Evolutionary conservation across 148 eudicot species (phyloP).

Genomic region (Polygonum maritimum): DNA sequence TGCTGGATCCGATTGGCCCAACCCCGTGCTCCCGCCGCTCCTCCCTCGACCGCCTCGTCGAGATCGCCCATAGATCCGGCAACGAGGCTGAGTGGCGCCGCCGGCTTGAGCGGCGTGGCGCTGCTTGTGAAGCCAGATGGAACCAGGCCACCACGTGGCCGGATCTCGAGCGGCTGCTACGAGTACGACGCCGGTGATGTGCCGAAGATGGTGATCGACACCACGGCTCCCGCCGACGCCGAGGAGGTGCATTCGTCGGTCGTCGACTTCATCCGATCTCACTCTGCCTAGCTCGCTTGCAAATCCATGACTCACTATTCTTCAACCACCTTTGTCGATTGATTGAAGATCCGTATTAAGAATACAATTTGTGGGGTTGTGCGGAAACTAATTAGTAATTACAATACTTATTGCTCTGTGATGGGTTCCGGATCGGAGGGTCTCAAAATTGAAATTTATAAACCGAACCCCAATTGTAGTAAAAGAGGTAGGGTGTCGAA

Average conservation of each 20-base stretch:
- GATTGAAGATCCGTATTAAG: not conserved
- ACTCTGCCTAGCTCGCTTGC: not conserved
- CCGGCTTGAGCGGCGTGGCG: conserved; percentile 24
- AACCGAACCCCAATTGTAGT: too few relatives aligned
- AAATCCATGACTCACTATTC: not conserved
- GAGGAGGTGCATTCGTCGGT: not conserved
- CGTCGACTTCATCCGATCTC: not conserved
- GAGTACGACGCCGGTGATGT: conserved; percentile 62
- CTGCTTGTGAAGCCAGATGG: conserved; percentile 28
- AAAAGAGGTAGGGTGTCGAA: too few relatives aligned
- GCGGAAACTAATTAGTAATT: too few relatives aligned
- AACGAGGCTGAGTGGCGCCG: conserved; percentile 36
- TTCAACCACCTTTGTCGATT: not conserved
- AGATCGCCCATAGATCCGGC: conserved; percentile 34
- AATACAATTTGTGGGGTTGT: too few relatives aligned
- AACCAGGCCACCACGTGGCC: conserved; percentile 66
- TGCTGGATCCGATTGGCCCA: too few relatives aligned
- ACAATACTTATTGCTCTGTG: too few relatives aligned
- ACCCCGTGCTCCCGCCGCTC: conserved; percentile 49
- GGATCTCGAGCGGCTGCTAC: conserved; percentile 58
- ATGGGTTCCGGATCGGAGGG: too few relatives aligned
- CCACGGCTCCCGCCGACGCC: conserved; percentile 25
- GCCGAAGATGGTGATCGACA: conserved; percentile 55
- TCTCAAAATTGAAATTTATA: too few relatives aligned
- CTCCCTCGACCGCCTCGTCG: conserved; percentile 33